Evolutionary conservation across 169 alveolate genomes (phyloP).

Genomic region (Cryptosporidium bovis): DNA sequence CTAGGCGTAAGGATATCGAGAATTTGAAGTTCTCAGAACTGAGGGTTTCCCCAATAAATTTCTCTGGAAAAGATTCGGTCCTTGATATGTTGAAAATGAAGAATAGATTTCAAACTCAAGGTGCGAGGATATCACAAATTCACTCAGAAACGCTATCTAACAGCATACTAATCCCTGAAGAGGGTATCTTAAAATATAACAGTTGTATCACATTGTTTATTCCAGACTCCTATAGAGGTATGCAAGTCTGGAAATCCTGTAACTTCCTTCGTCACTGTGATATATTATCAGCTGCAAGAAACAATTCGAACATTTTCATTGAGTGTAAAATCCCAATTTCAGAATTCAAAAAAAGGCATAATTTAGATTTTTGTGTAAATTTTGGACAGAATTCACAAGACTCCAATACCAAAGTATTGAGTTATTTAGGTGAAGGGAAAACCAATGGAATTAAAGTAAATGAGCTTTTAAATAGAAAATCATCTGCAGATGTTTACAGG

Average conservation of each 20-base stretch:
- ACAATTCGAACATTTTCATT: neutral
- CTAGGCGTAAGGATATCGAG: neutral
- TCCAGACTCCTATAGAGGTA: conserved; percentile 60
- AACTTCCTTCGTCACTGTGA: conserved; percentile 59
- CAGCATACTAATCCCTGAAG: conserved; percentile 9
- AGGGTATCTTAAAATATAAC: neutral
- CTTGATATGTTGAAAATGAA: neutral
- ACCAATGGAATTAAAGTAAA: neutral
- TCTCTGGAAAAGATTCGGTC: neutral
- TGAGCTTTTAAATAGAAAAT: neutral
- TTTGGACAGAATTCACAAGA: neutral
- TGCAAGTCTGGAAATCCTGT: conserved; percentile 57
- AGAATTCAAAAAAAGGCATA: conserved; percentile 21
- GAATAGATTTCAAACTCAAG: neutral
- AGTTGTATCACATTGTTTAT: conserved; percentile 26
- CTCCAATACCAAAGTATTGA: neutral
- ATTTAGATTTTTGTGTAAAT: neutral
- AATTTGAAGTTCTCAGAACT: neutral
- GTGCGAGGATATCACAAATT: conserved; percentile 10
- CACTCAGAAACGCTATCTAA: conserved; percentile 14
- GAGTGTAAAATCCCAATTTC: conserved; percentile 9
- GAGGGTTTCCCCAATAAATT: conserved; percentile 35
- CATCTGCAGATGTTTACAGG: neutral
- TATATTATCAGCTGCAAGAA: neutral
- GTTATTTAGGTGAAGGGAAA: neutral